Evolutionary conservation across 108 stramenopile genomes (phyloP).

Genomic region (Cyclostephanos tholiformis): DNA sequence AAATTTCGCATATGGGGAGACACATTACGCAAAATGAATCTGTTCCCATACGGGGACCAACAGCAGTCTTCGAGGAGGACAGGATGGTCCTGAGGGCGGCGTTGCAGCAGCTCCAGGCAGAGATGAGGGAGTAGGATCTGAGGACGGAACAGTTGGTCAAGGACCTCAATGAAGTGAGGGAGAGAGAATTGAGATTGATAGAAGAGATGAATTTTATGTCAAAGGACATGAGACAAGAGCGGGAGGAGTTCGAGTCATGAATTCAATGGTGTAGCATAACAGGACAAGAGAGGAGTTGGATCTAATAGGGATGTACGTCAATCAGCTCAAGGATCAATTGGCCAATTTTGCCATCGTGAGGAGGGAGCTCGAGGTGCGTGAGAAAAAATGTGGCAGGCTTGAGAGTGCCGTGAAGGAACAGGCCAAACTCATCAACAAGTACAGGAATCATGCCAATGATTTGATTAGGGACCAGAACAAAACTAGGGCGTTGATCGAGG

Average conservation of each 20-base stretch:
- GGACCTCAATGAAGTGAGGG: constrained; percentile 54
- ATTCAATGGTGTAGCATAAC: constrained; percentile 50
- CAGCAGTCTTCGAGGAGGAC: constrained; percentile 90
- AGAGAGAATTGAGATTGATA: constrained; percentile 39
- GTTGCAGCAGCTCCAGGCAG: constrained; percentile 77
- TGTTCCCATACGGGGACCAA: too few relatives aligned
- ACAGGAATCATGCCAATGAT: constrained; percentile 47
- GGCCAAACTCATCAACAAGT: constrained; percentile 39
- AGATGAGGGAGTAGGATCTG: constrained; percentile 83
- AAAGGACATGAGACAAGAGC: constrained; percentile 52
- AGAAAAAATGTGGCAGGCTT: constrained; percentile 62
- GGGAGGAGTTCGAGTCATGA: constrained; percentile 23
- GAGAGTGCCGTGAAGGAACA: constrained; percentile 44
- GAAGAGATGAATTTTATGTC: constrained; percentile 54
- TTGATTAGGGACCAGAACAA: constrained; percentile 56
- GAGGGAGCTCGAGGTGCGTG: constrained; percentile 73
- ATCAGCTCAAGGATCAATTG: constrained; percentile 73
- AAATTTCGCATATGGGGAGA: too few relatives aligned
- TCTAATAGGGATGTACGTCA: constrained; percentile 72
- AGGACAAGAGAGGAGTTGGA: constrained; percentile 67
- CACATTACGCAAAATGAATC: too few relatives aligned
- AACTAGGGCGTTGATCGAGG: constrained; percentile 65
- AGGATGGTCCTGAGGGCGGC: constrained; percentile 87
- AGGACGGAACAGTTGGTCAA: constrained; percentile 66
- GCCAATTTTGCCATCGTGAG: constrained; percentile 76